These are phyloP conservation scores for Quercus tomentella DNA, from an alignment of 331 rosid genomes.

Conservation along the genomic window DNA sequence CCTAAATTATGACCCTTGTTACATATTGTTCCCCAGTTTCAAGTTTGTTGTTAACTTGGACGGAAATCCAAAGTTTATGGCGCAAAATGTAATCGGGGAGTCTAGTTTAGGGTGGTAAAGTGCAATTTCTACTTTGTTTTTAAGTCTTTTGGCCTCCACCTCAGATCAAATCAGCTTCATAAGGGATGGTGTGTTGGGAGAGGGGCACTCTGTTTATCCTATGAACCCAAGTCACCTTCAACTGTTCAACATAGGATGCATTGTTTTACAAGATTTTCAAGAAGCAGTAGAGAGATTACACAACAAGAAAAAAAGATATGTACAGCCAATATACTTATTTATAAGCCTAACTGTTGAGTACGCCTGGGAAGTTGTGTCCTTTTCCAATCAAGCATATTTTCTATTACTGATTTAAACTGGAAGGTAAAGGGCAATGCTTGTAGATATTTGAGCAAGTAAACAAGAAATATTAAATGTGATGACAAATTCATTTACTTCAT, in stretches of 20 bases:
- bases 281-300: background rate
- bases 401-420: background rate
- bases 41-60: no score
- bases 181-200: background rate
- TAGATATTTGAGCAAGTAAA: background rate
- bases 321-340: background rate
- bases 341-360: background rate
- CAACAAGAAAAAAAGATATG: background rate
- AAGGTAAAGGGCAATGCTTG: background rate
- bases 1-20: no score
- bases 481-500: background rate
- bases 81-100: no score
- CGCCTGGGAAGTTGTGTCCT: background rate
- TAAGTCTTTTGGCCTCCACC: background rate
- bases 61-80: no score
- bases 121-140: no score
- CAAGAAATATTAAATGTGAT: background rate
- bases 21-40: no score
- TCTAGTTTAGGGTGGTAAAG: no score
- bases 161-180: background rate
- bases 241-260: background rate
- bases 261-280: background rate
- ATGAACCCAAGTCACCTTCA: background rate
- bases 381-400: background rate
- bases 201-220: background rate